A percentile compares a stretch with the other conserved stretches of the same genome.
These are phyloP conservation scores for Candida caryicola DNA, from an alignment of 805 yeast species.

Conservation along the genomic window DNA sequence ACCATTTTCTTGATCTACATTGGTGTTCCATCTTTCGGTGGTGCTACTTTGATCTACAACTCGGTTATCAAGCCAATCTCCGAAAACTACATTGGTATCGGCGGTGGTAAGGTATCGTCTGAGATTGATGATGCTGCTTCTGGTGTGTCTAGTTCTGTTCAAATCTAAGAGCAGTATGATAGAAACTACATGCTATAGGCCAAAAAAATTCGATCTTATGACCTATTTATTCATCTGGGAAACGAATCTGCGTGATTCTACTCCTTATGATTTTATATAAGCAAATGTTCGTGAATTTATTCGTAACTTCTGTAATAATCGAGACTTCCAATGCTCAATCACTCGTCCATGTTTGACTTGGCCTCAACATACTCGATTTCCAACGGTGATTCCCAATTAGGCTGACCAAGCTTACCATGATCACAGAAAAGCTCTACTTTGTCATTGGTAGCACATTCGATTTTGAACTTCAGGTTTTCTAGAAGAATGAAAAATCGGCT, in stretches of 20 bases:
- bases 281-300: slow-evolving; percentile 1
- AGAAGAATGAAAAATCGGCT: slow-evolving; percentile 10
- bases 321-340: no score
- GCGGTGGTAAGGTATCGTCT: slow-evolving; percentile 30
- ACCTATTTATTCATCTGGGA: no score
- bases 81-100: slow-evolving; percentile 34
- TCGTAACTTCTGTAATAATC: no score
- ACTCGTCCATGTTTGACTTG: no score
- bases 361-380: slow-evolving; percentile 12
- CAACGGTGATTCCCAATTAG: slow-evolving; percentile 20
- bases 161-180: slow-evolving; percentile 19
- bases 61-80: slow-evolving; percentile 65
- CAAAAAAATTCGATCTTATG: no score
- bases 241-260: no score
- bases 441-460: slow-evolving; percentile 23
- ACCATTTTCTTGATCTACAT: slow-evolving; percentile 83
- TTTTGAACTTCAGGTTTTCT: slow-evolving; percentile 10
- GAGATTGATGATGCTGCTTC: slow-evolving; percentile 50
- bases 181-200: no score
- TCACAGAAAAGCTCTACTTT: slow-evolving; percentile 19
- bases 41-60: slow-evolving; percentile 73
- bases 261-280: no score
- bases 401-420: slow-evolving; percentile 15
- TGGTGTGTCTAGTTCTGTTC: slow-evolving; percentile 36
- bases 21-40: slow-evolving; percentile 83